Percentiles rank a stretch among this genome's conserved stretches.
Evolutionary conservation across 1,284 basidiomycete genomes (phyloP).

Genomic region (Volvariella surrecta): DNA sequence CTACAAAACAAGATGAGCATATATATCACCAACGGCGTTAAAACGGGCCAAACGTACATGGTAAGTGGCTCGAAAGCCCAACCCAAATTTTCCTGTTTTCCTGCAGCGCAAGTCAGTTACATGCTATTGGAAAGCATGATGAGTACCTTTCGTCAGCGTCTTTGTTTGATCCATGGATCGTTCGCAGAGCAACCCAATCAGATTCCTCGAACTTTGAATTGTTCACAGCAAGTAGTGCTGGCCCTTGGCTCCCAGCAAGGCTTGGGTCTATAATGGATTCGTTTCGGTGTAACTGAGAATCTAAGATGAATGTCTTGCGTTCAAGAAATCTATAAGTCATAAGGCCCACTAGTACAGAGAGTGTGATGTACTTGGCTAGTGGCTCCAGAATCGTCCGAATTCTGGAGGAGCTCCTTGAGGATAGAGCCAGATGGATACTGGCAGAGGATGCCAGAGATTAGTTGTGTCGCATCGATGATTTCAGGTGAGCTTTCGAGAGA

Average conservation of each 20-base stretch:
- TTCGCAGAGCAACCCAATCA: slow-evolving; percentile 37
- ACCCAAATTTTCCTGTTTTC: slow-evolving; percentile 45
- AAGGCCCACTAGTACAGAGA: neutral
- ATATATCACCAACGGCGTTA: neutral
- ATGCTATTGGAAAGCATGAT: slow-evolving; percentile 1
- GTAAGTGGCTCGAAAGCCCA: slow-evolving; percentile 41
- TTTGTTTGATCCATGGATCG: slow-evolving; percentile 39
- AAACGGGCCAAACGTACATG: slow-evolving; percentile 25
- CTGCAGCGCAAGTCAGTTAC: slow-evolving; percentile 16
- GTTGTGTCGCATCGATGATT: neutral
- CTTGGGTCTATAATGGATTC: slow-evolving; percentile 18
- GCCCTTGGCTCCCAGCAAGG: slow-evolving; percentile 30
- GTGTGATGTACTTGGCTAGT: slow-evolving; percentile 22
- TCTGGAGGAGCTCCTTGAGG: slow-evolving; percentile 37
- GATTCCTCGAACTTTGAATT: slow-evolving; percentile 27
- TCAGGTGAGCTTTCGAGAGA: neutral
- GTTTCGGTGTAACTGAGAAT: slow-evolving; percentile 22
- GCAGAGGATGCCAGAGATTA: slow-evolving; percentile 26
- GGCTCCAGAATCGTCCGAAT: slow-evolving; percentile 38
- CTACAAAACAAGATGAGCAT: slow-evolving; percentile 17
- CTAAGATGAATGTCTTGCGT: slow-evolving; percentile 33
- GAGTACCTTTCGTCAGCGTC: slow-evolving; percentile 31
- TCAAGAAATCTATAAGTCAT: neutral
- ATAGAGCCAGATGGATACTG: slow-evolving; percentile 35
- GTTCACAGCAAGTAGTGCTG: slow-evolving; percentile 39